Conservation (phyloP, 2,329 filamentous ascomycete species). For the Cladophialophora chaetospira region DNA sequence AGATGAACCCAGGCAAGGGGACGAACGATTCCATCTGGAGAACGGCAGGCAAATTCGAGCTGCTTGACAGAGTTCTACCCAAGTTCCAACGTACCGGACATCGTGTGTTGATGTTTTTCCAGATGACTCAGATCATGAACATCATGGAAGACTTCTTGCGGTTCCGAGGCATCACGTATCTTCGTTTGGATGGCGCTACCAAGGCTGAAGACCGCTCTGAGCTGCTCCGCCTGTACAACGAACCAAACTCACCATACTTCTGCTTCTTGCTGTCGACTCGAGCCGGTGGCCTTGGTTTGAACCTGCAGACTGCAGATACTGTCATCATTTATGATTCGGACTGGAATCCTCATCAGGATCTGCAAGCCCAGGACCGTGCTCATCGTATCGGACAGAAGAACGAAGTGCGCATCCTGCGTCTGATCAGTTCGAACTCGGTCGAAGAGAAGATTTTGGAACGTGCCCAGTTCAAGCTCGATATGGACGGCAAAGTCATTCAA, state of each 20-base stretch:
- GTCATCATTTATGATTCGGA: constrained; percentile 99
- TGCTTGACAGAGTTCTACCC: constrained; percentile 86
- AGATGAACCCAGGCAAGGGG: constrained; percentile 86
- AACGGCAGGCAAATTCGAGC: constrained; percentile 94
- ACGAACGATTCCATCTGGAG: constrained; percentile 96
- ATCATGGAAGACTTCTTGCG: constrained; percentile 99
- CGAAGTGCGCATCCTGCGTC: constrained; percentile 90
- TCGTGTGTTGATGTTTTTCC: constrained; percentile 99
- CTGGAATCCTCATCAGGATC: constrained; percentile 99
- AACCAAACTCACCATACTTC: constrained; percentile 86
- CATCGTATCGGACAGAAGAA: constrained; percentile 99
- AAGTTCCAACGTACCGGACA: constrained; percentile 92
- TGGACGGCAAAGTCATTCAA: constrained; percentile 99
- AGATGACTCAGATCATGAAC: constrained; percentile 99
- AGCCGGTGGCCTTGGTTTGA: constrained; percentile 95
- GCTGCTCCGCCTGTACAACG: constrained; percentile 85
- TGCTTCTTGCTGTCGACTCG: constrained; percentile 98
- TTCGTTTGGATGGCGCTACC: constrained; percentile 93
- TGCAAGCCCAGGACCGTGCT: constrained; percentile 98
- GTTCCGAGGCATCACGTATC: constrained; percentile 77
- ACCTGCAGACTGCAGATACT: constrained; percentile 95
- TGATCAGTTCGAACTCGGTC: constrained; percentile 95
- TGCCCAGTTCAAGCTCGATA: constrained; percentile 96
- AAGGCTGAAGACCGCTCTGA: constrained; percentile 97
- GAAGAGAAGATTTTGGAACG: constrained; percentile 98